A percentile compares a stretch with the other conserved stretches of the same genome.
Conservation (phyloP, 345 rosid genomes). For the Crucihimalaya himalaica region DNA sequence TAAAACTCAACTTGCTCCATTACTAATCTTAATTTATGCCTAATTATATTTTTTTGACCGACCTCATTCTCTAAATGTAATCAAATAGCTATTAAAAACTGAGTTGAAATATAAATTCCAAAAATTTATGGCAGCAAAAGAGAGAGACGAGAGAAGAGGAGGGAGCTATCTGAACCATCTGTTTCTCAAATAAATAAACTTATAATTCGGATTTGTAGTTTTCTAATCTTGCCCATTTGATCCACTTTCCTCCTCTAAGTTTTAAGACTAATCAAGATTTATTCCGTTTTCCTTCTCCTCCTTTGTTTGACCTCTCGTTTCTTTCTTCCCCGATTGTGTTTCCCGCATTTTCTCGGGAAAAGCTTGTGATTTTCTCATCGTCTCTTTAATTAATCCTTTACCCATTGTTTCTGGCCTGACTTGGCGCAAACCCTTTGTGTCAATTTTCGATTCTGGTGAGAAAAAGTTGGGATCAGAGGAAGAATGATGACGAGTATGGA, state of each 20-base stretch:
- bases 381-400: background rate
- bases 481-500: conserved; percentile 71
- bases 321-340: conserved; percentile 4
- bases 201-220: conserved; percentile 8
- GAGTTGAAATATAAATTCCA: conserved; percentile 7
- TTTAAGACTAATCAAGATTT: conserved; percentile 35
- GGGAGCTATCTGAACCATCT: conserved; percentile 34
- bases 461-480: conserved; percentile 18
- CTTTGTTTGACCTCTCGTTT: conserved; percentile 34
- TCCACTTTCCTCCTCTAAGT: conserved; percentile 30
- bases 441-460: conserved; percentile 20
- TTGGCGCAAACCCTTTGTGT: conserved; percentile 28
- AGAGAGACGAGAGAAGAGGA: conserved; percentile 26
- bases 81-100: conserved; percentile 6
- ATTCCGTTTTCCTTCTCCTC: conserved; percentile 22
- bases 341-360: conserved; percentile 38
- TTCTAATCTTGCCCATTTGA: conserved; percentile 28
- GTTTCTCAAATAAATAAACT: conserved; percentile 11
- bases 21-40: background rate
- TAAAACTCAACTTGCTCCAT: background rate
- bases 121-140: background rate
- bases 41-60: background rate
- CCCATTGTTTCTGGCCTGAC: conserved; percentile 28
- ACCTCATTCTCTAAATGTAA: conserved; percentile 3
- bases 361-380: conserved; percentile 15